Evolutionary conservation across 106 monocot species (phyloP).

Genomic region (Platanthera guangdongensis): DNA sequence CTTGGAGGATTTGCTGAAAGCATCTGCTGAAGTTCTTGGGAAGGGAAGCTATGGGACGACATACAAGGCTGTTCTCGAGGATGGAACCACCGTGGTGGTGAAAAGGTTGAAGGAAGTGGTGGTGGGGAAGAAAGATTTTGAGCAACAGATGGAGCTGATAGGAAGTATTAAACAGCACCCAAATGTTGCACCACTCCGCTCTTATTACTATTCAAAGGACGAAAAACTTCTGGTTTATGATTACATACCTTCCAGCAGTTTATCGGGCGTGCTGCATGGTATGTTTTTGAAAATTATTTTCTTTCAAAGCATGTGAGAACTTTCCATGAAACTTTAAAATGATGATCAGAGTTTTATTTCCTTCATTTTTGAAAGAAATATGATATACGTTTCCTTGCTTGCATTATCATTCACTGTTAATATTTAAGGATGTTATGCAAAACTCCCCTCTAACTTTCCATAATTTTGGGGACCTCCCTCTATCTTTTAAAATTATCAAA

Average conservation of each 20-base stretch:
- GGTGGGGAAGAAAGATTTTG: constrained; percentile 83
- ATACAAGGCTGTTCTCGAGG: constrained; percentile 92
- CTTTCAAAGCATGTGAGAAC: background rate
- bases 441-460: no score
- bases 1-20: constrained; percentile 86
- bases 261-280: constrained; percentile 72
- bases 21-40: constrained; percentile 95
- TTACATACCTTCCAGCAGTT: constrained; percentile 55
- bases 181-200: constrained; percentile 68
- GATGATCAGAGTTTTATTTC: background rate
- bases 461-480: no score
- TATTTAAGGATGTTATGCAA: background rate
- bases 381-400: background rate
- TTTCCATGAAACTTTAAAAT: background rate
- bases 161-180: constrained; percentile 68
- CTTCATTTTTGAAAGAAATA: background rate
- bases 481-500: no score
- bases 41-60: constrained; percentile 96
- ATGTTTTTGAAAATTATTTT: constrained; percentile 10
- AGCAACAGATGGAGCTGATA: constrained; percentile 90
- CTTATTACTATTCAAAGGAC: constrained; percentile 97
- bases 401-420: background rate
- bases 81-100: constrained; percentile 85
- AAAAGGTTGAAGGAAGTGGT: constrained; percentile 90
- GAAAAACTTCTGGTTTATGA: constrained; percentile 96